Base-by-base conservation (phyloP, 2,329 filamentous ascomycete species). In the Trichoderma oligosporum region DNA sequence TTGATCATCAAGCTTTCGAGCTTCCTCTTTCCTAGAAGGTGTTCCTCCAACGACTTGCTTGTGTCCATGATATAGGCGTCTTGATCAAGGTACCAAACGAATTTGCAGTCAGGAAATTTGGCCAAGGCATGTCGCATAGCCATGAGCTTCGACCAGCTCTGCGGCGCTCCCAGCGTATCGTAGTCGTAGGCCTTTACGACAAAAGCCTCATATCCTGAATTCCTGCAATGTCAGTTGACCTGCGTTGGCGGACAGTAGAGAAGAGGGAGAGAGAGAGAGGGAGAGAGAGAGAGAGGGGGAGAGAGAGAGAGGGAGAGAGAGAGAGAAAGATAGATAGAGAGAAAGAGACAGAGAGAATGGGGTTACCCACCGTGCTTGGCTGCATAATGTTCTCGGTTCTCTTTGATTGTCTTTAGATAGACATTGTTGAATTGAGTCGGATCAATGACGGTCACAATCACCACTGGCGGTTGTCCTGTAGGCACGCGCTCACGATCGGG, bases 61-160 rank as follows among this genome's bases (percentile, higher is more conserved):
- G 89, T 86, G 70, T 94, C 88, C 89, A 96, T 96, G 68, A 99
- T 94, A 63, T 96, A 80, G 7, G 91, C 83, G 66, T 94, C 85
- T 65, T 89, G 83, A 60, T 93, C 89, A 14, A 99, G 84, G 69
- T 87, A 91, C 87, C 93, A 97, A 70, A 97, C 82, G 70, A 86
- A 96, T 47, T 82, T 85, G 61, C 83, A 85, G 64, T 91, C 82
- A 4, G 92, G 90, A 68, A 87, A 86, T 44, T 85, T 80, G 6
- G 90, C 85, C 74, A 97, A 84, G 46, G 93, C 93, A 71, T 99
- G 93, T 60, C 94, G 88, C 68, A 95, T 79, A 7, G 93, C 89
- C 60, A 93, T 89, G 53, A 97, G 82, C 65, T 88, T 85, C 39
- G 89, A 79, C 89, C 89, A 95, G 45, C 84, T 84, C 54, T 70